phyloP scores from a whole-genome alignment of 345 rosid species.

The Hypericum perforatum region DNA sequence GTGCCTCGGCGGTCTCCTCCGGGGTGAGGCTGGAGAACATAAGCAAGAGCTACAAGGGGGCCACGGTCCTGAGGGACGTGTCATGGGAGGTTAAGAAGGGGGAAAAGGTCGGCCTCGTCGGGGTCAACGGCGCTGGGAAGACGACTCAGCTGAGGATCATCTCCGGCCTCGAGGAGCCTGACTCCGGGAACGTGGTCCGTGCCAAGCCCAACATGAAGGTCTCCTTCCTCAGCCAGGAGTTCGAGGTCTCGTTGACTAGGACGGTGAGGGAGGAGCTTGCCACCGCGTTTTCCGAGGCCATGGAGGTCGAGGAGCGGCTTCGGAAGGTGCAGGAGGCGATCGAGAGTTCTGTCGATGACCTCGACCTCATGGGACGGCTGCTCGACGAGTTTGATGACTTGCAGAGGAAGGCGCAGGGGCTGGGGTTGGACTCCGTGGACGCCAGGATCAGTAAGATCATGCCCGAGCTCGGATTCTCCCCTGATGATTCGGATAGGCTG shows the following conservation, averaged over 20 bases:
- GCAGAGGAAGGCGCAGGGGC: constrained; percentile 74
- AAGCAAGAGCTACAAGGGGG: constrained; percentile 73
- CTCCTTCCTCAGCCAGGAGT: constrained; percentile 79
- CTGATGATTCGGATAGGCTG: constrained; percentile 82
- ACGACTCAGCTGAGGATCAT: constrained; percentile 91
- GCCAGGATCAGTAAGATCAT: constrained; percentile 80
- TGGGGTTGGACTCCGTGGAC: constrained; percentile 61
- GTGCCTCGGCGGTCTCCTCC: constrained; percentile 74
- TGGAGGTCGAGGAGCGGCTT: constrained; percentile 59
- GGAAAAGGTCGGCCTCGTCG: constrained; percentile 82
- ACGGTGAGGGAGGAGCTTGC: constrained; percentile 89
- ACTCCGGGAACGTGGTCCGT: constrained; percentile 76
- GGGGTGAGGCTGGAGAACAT: constrained; percentile 82
- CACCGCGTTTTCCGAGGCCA: constrained; percentile 81
- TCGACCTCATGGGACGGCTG: constrained; percentile 90
- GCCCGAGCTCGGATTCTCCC: constrained; percentile 80
- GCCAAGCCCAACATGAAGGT: constrained; percentile 67
- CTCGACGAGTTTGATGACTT: constrained; percentile 88
- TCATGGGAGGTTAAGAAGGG: constrained; percentile 92
- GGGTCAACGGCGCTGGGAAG: constrained; percentile 94
- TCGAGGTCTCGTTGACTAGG: constrained; percentile 75
- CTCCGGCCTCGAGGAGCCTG: constrained; percentile 75
- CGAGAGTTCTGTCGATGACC: constrained; percentile 66
- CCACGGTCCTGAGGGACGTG: constrained; percentile 66
- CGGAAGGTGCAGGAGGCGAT: constrained; percentile 85